Evolutionary conservation across 306 rosid species (phyloP).

Genomic region (Quercus bicolor): DNA sequence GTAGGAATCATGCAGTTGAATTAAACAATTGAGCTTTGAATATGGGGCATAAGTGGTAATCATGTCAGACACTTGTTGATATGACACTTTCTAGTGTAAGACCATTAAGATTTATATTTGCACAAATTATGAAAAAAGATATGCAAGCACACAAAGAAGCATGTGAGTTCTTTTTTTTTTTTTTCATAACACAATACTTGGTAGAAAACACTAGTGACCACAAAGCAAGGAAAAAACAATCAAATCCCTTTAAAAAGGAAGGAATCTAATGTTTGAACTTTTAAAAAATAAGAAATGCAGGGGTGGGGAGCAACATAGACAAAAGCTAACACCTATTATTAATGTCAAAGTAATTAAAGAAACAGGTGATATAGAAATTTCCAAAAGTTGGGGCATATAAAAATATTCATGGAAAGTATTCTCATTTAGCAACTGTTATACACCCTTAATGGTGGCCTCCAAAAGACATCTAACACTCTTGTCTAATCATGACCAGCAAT

Average conservation of each 20-base stretch:
- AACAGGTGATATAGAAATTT: not conserved
- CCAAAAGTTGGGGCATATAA: not conserved
- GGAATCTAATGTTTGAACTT: not conserved
- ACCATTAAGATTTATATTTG: not conserved
- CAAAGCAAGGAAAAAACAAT: not conserved
- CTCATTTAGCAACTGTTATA: too few species aligned
- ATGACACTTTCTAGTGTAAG: not conserved
- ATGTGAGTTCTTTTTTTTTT: not conserved
- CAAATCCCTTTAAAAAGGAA: not conserved
- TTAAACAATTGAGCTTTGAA: not conserved
- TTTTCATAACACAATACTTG: not conserved
- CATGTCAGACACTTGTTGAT: not conserved
- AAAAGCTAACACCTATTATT: not conserved
- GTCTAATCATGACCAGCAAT: too few species aligned
- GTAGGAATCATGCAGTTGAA: conserved; percentile 59
- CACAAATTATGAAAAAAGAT: not conserved
- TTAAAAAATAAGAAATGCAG: not conserved
- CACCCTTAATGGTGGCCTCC: too few species aligned
- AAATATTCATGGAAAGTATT: too few species aligned
- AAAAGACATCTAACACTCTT: too few species aligned
- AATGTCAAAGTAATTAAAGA: not conserved
- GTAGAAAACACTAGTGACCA: not conserved
- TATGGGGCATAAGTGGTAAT: not conserved
- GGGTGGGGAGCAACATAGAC: not conserved
- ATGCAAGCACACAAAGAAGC: not conserved